Percentiles rank a stretch among this genome's conserved stretches.
phyloP scores from a whole-genome alignment of 2,329 filamentous ascomycete species.

The Chaetomium globosum region DNA sequence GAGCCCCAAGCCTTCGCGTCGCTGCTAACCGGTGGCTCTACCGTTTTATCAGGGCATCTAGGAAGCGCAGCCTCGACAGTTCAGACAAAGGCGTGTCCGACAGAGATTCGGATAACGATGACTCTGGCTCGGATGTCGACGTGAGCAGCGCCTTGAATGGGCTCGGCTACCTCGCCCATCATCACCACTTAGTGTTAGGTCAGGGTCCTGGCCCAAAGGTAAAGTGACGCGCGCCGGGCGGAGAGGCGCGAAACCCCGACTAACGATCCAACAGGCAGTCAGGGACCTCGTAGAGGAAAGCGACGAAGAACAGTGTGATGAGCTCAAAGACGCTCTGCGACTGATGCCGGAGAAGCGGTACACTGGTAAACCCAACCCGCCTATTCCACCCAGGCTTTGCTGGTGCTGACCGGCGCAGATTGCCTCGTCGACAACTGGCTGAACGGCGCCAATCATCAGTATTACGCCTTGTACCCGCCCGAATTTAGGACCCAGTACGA shows the following conservation, averaged over 20 bases:
- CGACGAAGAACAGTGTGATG: conserved; percentile 35
- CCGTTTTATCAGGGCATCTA: conserved; percentile 28
- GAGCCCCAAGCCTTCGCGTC: background rate
- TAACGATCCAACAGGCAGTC: conserved; percentile 21
- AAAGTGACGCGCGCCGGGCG: background rate
- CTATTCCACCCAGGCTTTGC: background rate
- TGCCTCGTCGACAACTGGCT: conserved; percentile 52
- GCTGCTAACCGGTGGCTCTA: conserved; percentile 17
- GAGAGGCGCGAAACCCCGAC: conserved; percentile 1
- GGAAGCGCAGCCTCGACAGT: conserved; percentile 35
- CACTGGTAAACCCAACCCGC: conserved; percentile 38
- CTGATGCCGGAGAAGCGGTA: conserved; percentile 45
- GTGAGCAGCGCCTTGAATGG: conserved; percentile 32
- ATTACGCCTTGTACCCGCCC: conserved; percentile 51
- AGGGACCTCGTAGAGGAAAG: conserved; percentile 28
- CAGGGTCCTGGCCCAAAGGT: conserved; percentile 33
- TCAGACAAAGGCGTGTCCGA: conserved; percentile 24
- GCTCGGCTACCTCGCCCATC: conserved; percentile 36
- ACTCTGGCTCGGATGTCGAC: conserved; percentile 29
- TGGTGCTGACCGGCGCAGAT: conserved; percentile 41
- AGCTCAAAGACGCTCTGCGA: conserved; percentile 41
- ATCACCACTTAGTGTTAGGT: conserved; percentile 35
- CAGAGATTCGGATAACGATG: conserved; percentile 25
- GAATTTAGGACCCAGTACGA: conserved; percentile 50
- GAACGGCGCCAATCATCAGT: conserved; percentile 49